Percentiles rank a stretch among this genome's conserved stretches.
These are phyloP conservation scores for Barnettozyma vustinii DNA, from an alignment of 805 yeast species.

Conservation along the genomic window DNA sequence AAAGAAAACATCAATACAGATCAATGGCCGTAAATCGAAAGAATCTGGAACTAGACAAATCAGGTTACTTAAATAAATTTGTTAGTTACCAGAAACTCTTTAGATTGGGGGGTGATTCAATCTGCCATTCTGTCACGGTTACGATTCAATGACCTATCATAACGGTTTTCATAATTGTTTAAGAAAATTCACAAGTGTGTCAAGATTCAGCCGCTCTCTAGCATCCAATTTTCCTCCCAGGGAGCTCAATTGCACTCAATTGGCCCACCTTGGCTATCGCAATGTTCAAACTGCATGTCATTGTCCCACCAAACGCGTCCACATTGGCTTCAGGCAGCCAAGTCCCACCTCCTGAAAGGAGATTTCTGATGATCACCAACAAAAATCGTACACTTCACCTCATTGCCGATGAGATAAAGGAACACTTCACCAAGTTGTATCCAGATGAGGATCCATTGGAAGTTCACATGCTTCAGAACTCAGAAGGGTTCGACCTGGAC, in stretches of 20 bases:
- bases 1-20: too few species aligned
- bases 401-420: slow-evolving; percentile 49
- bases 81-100: too few species aligned
- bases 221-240: too few species aligned
- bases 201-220: too few species aligned
- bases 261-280: neutral
- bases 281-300: slow-evolving; percentile 6
- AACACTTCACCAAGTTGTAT: slow-evolving; percentile 55
- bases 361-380: slow-evolving; percentile 61
- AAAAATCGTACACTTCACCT: slow-evolving; percentile 40
- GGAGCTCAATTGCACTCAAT: neutral
- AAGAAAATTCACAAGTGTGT: neutral
- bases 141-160: neutral
- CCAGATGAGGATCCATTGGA: slow-evolving; percentile 53
- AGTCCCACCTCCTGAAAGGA: slow-evolving; percentile 24
- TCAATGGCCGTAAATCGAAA: too few species aligned
- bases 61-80: too few species aligned
- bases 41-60: too few species aligned
- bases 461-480: slow-evolving; percentile 59
- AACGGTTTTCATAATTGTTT: neutral
- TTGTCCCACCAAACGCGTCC: neutral
- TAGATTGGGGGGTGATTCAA: neutral
- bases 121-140: neutral
- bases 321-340: neutral
- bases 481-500: slow-evolving; percentile 66